phyloP scores from a whole-genome alignment of 768 basidiomycete genomes.

The Erythrobasidium yunnanense region DNA sequence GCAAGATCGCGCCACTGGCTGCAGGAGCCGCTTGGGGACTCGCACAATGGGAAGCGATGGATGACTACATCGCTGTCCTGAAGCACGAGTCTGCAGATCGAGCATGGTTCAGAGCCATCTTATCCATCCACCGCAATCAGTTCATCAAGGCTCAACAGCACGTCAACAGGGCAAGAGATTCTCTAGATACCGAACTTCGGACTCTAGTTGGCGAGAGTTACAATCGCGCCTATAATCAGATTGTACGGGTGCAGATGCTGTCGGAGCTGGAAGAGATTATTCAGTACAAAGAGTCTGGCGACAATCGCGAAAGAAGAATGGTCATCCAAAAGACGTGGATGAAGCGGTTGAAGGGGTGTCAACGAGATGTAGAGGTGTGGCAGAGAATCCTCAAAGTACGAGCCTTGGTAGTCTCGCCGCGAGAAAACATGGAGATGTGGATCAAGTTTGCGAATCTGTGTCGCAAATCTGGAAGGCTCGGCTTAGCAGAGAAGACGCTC shows the following conservation, averaged over 20 bases:
- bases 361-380: slow-evolving; percentile 98
- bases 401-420: slow-evolving; percentile 80
- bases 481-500: slow-evolving; percentile 91
- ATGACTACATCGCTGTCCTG: slow-evolving; percentile 89
- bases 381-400: slow-evolving; percentile 93
- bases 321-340: slow-evolving; percentile 94
- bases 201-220: slow-evolving; percentile 91
- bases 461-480: slow-evolving; percentile 85
- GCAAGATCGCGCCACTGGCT: slow-evolving; percentile 89
- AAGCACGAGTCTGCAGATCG: slow-evolving; percentile 83
- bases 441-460: slow-evolving; percentile 98
- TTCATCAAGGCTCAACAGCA: slow-evolving; percentile 80
- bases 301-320: slow-evolving; percentile 82
- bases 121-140: slow-evolving; percentile 91
- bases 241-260: slow-evolving; percentile 96
- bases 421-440: slow-evolving; percentile 94
- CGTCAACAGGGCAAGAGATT: slow-evolving; percentile 82
- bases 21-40: slow-evolving; percentile 95
- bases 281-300: slow-evolving; percentile 76
- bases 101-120: slow-evolving; percentile 88
- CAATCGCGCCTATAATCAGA: slow-evolving; percentile 89
- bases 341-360: slow-evolving; percentile 90
- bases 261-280: slow-evolving; percentile 98
- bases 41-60: slow-evolving; percentile 97
- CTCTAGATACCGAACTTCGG: slow-evolving; percentile 78